Percentiles rank a stretch among this genome's conserved stretches.
phyloP scores from a whole-genome alignment of 1,284 basidiomycete genomes.

The Microbotryum intermedium region DNA sequence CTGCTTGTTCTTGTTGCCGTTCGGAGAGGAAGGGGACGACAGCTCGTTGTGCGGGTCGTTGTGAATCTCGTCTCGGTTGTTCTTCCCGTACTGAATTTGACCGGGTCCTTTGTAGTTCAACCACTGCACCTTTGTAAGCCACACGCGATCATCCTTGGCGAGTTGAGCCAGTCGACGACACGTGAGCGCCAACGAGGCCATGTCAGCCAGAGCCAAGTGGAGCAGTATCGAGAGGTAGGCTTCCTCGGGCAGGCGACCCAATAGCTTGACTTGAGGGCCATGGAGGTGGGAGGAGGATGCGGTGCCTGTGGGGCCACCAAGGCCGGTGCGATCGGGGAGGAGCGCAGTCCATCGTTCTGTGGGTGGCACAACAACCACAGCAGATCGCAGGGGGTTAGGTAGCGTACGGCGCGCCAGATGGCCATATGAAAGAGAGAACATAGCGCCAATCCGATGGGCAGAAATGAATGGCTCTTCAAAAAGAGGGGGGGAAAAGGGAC shows the following conservation, averaged over 20 bases:
- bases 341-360: conserved; percentile 29
- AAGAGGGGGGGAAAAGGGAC: no score
- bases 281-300: neutral
- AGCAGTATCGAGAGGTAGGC: conserved; percentile 63
- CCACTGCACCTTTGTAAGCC: conserved; percentile 47
- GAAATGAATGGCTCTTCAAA: no score
- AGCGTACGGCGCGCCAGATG: no score
- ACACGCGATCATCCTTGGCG: conserved; percentile 60
- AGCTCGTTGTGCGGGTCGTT: conserved; percentile 13
- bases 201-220: conserved; percentile 64
- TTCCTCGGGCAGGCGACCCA: conserved; percentile 69
- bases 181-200: conserved; percentile 51
- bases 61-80: neutral
- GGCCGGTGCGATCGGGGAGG: conserved; percentile 14
- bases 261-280: conserved; percentile 26
- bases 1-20: no score
- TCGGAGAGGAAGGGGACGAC: no score
- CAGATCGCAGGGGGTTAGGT: no score
- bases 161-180: conserved; percentile 54
- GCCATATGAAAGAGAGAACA: no score
- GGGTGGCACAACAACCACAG: no score
- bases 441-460: no score
- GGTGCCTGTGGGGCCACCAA: no score
- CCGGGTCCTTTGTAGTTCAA: conserved; percentile 20
- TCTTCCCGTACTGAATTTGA: conserved; percentile 7